Evolutionary conservation across 2,329 filamentous ascomycete species (phyloP), one percentile per base, ranked within the genome.

Genomic region (Apiospora marii): DNA sequence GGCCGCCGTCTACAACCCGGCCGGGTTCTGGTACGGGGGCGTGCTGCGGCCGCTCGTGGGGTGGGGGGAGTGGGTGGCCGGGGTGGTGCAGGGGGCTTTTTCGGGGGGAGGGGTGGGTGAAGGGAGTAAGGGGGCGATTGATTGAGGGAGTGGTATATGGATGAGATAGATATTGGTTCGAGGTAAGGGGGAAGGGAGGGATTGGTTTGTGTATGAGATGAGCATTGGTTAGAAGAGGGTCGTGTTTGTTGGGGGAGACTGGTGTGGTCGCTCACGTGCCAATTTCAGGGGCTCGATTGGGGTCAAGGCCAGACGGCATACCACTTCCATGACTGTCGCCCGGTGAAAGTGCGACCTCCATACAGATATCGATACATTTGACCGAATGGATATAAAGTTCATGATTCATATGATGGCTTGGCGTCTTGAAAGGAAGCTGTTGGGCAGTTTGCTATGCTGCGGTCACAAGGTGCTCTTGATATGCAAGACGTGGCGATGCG

Each of bases 1-100:
- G 34, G 71, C 34, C 44, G 51, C 53, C 27, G 67, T 67, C 10
- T 70, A 72, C 68, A 72, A 58, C 27, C 71, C 71, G 5, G 58
- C 34, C 58, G 58, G n/a, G 8, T 64, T 64, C 22, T 64, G 58
- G 58, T 64, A 64, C 58, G 58, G 34, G 34, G 10, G 19, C 19
- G 58, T 64, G 19, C 16, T 64, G 19, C 34, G 22, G 19, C 43
- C 67, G 3, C 24, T 48, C 2, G 67, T 16, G 16, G 41, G 16
- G 7, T 37, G 16, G 27, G 24, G 24, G 4, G 67, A 46, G 16
- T 68, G 67, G 67, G 67, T 37, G 14, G 67, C 67, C 3, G 24
- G 16, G 43, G 67, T 34, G 41, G n/a, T 49, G 13, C 24, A 34
- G n/a, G 10, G n/a, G 3, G 58, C 34, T 13, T 41, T 64, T 14